phyloP scores from a whole-genome alignment of 2,329 filamentous ascomycete species.

The Zymoseptoria crescenta region DNA sequence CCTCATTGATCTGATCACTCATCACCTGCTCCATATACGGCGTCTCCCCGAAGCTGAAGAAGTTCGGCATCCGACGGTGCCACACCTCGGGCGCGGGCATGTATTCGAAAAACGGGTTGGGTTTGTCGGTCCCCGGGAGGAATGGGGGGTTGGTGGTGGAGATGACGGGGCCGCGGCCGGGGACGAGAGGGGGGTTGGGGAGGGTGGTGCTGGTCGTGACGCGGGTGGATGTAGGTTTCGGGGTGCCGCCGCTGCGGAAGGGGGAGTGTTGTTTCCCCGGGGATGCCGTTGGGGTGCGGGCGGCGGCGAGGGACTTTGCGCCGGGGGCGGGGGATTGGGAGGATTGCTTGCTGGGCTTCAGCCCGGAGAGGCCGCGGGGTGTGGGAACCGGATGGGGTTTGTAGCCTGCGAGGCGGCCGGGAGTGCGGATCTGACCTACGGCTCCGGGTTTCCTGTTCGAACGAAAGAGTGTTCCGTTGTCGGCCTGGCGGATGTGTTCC shows the following conservation, averaged over 20 bases:
- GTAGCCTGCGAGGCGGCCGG: not conserved
- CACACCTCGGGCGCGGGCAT: constrained; percentile 25
- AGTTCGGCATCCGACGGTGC: constrained; percentile 24
- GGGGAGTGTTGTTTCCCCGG: constrained; percentile 1
- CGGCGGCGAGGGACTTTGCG: not conserved
- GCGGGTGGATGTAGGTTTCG: not conserved
- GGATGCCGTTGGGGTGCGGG: not conserved
- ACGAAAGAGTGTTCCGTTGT: not conserved
- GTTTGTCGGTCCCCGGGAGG: constrained; percentile 4
- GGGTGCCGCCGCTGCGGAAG: not conserved
- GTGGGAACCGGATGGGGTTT: not conserved
- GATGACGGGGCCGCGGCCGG: constrained; percentile 4
- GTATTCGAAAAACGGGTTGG: constrained; percentile 24
- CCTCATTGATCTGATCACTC: constrained; percentile 23
- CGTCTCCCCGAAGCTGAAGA: constrained; percentile 28
- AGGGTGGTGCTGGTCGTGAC: not conserved
- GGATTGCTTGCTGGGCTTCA: not conserved
- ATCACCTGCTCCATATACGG: constrained; percentile 21
- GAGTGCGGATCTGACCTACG: not conserved
- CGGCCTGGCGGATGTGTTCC: too few species aligned
- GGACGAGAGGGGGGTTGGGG: not conserved
- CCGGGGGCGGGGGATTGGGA: not conserved
- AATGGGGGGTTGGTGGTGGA: constrained; percentile 14
- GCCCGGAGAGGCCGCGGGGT: not conserved
- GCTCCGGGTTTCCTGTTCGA: not conserved